Evolutionary conservation across 2,329 filamentous ascomycete genomes (phyloP).

Genomic region (Blastomyces emzantsi): DNA sequence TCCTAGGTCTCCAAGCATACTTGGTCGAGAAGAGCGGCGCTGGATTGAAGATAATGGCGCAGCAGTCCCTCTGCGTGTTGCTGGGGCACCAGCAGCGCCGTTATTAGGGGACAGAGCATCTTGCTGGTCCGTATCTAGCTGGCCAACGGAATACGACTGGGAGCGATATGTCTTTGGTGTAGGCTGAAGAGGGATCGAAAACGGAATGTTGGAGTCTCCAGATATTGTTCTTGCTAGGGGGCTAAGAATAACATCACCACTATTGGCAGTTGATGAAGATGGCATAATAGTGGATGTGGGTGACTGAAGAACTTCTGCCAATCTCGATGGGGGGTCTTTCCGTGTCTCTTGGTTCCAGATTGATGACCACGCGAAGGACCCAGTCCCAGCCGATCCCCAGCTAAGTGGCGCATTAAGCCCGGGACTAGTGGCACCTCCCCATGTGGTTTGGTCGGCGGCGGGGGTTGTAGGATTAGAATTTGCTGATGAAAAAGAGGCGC

Average conservation of each 20-base stretch:
- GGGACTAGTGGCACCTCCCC: conserved; percentile 32
- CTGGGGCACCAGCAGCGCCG: conserved; percentile 21
- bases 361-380: conserved; percentile 60
- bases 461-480: conserved; percentile 75
- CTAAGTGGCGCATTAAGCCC: conserved; percentile 33
- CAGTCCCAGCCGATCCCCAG: conserved; percentile 39
- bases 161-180: conserved; percentile 90
- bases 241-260: conserved; percentile 48
- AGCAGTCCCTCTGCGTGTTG: conserved; percentile 30
- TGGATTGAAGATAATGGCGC: conserved; percentile 60
- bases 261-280: conserved; percentile 39
- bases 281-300: conserved; percentile 55
- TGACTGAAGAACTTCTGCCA: conserved; percentile 66
- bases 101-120: conserved; percentile 28
- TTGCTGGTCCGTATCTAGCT: conserved; percentile 61
- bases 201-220: conserved; percentile 58
- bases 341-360: conserved; percentile 70
- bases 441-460: conserved; percentile 51
- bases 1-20: conserved; percentile 38
- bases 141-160: conserved; percentile 92
- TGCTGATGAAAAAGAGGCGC: conserved; percentile 67
- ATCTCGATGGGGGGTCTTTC: conserved; percentile 65
- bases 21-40: conserved; percentile 62
- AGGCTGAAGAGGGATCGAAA: conserved; percentile 78
- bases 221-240: conserved; percentile 36